Conservation (phyloP, 2,329 filamentous ascomycete genomes). For the Canariomyces notabilis region DNA sequence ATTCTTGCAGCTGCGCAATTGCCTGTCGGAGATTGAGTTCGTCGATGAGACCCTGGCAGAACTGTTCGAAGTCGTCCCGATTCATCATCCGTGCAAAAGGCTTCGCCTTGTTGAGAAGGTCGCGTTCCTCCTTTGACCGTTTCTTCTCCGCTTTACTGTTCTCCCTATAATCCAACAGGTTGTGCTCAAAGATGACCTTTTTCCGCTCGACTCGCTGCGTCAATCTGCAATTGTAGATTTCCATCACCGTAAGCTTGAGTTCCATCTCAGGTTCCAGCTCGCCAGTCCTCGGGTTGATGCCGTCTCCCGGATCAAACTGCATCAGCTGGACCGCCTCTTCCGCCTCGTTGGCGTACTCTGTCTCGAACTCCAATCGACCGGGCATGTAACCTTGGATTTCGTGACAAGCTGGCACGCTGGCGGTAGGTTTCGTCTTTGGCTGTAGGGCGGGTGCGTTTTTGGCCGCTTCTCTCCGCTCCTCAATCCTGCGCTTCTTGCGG, state of each 20-base stretch:
- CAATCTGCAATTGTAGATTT: conserved; percentile 91
- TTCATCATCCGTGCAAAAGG: conserved; percentile 98
- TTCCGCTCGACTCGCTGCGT: conserved; percentile 91
- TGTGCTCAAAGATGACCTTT: conserved; percentile 94
- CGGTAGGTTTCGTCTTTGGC: conserved; percentile 92
- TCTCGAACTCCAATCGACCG: conserved; percentile 93
- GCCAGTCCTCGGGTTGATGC: conserved; percentile 76
- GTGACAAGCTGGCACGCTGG: conserved; percentile 91
- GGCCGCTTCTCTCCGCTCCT: conserved; percentile 80
- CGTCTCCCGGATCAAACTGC: conserved; percentile 96
- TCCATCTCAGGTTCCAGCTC: conserved; percentile 94
- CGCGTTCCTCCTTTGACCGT: conserved; percentile 89
- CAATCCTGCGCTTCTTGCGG: conserved; percentile 87
- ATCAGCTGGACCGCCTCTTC: conserved; percentile 98
- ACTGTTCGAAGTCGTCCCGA: conserved; percentile 78
- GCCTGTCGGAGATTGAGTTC: conserved; percentile 89
- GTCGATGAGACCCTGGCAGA: conserved; percentile 80
- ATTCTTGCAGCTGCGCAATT: conserved; percentile 87
- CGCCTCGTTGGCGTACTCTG: conserved; percentile 93
- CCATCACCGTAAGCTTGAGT: conserved; percentile 95
- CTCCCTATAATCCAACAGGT: conserved; percentile 86
- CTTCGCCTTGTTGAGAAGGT: conserved; percentile 87
- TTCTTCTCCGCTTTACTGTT: conserved; percentile 89
- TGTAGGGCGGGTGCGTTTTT: conserved; percentile 78
- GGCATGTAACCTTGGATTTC: conserved; percentile 99